Evolutionary conservation across 139 green algal species (phyloP).

Genomic region (Chlorella sp.): DNA sequence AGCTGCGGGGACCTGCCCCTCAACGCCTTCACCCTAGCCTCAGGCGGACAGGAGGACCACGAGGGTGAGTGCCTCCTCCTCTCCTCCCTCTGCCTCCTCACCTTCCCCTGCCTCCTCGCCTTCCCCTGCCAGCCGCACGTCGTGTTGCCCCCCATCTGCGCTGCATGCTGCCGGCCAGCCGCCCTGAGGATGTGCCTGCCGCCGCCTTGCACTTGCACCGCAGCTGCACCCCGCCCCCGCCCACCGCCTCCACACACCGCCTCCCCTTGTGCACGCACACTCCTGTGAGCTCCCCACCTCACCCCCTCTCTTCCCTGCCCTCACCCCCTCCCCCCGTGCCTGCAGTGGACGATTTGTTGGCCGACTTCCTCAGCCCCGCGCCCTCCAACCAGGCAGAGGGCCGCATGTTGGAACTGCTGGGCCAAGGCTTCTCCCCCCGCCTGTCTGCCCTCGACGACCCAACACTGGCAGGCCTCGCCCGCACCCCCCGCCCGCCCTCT

Average conservation of each 20-base stretch:
- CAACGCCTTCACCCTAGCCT: neutral
- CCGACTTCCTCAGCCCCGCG: conserved; percentile 2
- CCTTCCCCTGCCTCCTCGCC: neutral
- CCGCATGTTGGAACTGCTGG: neutral
- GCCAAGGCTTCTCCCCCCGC: neutral
- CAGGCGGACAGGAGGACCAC: neutral
- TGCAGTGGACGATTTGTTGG: conserved; percentile 18
- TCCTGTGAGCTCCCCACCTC: neutral
- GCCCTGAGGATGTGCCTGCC: neutral
- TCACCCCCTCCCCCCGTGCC: neutral
- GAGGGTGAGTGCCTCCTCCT: neutral
- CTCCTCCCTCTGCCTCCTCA: neutral
- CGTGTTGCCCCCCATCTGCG: no score
- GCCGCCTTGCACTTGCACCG: neutral
- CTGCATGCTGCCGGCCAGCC: neutral
- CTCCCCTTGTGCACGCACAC: neutral
- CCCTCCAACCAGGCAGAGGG: neutral
- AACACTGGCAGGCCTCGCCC: neutral
- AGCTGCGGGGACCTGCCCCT: neutral
- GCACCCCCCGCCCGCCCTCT: neutral
- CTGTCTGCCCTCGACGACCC: neutral
- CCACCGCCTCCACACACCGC: no score
- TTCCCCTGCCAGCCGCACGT: no score
- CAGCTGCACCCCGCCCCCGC: no score
- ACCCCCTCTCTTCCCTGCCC: neutral